Evolutionary conservation across 768 basidiomycete species (phyloP).

Genomic region (Tricholoma terreum): DNA sequence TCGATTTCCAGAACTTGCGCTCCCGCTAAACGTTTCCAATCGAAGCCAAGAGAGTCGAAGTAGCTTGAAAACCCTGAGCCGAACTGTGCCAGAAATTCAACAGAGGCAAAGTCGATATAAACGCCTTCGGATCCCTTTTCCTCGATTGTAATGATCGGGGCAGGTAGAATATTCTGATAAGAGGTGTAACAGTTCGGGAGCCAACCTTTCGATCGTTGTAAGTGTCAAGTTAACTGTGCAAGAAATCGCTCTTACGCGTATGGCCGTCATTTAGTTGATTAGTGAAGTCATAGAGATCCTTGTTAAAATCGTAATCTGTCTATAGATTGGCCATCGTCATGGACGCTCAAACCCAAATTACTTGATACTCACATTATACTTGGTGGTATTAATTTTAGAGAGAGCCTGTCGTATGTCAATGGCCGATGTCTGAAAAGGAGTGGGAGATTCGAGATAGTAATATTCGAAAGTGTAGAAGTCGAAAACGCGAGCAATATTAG

Average conservation of each 20-base stretch:
- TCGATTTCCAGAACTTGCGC: slow-evolving; percentile 55
- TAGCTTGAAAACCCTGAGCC: slow-evolving; percentile 44
- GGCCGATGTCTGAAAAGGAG: slow-evolving; percentile 56
- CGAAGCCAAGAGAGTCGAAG: slow-evolving; percentile 47
- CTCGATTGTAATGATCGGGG: slow-evolving; percentile 51
- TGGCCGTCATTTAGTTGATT: slow-evolving; percentile 64
- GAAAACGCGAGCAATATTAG: slow-evolving; percentile 44
- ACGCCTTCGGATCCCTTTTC: slow-evolving; percentile 45
- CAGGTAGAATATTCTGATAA: slow-evolving; percentile 55
- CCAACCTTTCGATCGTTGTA: slow-evolving; percentile 40
- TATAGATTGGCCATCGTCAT: slow-evolving; percentile 19
- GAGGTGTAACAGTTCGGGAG: slow-evolving; percentile 53
- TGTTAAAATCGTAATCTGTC: slow-evolving; percentile 68
- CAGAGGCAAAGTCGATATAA: slow-evolving; percentile 53
- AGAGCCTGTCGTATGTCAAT: slow-evolving; percentile 50
- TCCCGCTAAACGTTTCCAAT: slow-evolving; percentile 61
- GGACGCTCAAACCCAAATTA: neutral
- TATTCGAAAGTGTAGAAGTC: slow-evolving; percentile 56
- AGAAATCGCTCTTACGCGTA: slow-evolving; percentile 38
- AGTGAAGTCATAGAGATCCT: slow-evolving; percentile 51
- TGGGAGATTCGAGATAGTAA: slow-evolving; percentile 48
- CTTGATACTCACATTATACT: slow-evolving; percentile 37
- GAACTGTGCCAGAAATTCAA: slow-evolving; percentile 45
- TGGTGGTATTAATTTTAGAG: slow-evolving; percentile 44
- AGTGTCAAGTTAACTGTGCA: neutral